These are phyloP conservation scores for Coemansia aciculifera DNA, from an alignment of 192 early-diverging fungal species.

Conservation along the genomic window DNA sequence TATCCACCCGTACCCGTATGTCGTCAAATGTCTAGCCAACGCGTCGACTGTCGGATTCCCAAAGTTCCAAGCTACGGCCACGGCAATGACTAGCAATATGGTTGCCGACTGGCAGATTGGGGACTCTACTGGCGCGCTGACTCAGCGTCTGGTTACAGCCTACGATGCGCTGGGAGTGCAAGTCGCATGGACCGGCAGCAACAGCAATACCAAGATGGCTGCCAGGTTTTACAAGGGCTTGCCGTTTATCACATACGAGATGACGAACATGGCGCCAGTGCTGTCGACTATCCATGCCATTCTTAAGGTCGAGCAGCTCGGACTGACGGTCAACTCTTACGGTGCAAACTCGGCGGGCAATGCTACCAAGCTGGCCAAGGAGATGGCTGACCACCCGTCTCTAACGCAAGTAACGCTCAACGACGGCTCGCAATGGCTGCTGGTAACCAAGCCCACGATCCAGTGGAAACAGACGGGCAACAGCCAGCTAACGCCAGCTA, in stretches of 20 bases:
- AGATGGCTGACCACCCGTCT: conserved; percentile 28
- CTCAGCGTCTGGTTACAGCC: conserved; percentile 31
- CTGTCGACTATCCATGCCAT: conserved; percentile 53
- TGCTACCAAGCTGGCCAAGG: conserved; percentile 16
- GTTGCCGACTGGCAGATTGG: conserved; percentile 33
- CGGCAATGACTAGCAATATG: conserved; percentile 27
- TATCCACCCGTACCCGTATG: conserved; percentile 54
- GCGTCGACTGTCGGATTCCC: conserved; percentile 41
- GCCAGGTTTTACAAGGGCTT: conserved; percentile 58
- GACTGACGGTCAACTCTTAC: conserved; percentile 27
- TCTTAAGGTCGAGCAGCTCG: conserved; percentile 21
- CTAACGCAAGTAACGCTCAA: conserved; percentile 50
- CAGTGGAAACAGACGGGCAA: conserved; percentile 33
- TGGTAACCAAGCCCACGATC: conserved; percentile 42
- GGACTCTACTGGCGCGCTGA: conserved; percentile 21
- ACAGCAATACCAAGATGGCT: conserved; percentile 25
- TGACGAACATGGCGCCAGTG: conserved; percentile 31
- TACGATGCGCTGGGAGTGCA: conserved; percentile 50
- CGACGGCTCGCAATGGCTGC: conserved; percentile 54
- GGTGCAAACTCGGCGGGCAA: conserved; percentile 2
- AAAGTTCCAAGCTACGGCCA: conserved; percentile 13
- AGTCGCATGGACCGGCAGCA: conserved; percentile 36
- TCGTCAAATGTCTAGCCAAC: conserved; percentile 33
- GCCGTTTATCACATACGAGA: conserved; percentile 53
- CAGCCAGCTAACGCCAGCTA: not conserved